These are phyloP conservation scores for Amylostereum chailletii DNA, from an alignment of 1,284 basidiomycete genomes.

Conservation along the genomic window DNA sequence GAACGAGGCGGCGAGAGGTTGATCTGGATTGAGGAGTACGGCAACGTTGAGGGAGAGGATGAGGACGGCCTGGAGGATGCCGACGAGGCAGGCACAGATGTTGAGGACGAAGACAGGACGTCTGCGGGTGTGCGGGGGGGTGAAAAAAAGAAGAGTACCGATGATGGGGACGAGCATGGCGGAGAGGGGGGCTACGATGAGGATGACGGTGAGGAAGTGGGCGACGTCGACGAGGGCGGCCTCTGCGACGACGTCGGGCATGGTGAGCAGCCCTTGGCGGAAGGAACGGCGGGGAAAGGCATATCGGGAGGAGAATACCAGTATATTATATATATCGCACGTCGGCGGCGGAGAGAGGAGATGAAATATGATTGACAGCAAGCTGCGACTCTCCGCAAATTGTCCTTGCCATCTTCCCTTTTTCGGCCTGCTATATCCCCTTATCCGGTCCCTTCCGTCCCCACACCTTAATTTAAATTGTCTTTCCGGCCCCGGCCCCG, in stretches of 20 bases:
- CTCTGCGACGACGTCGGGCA: background rate
- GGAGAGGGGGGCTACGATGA: constrained; percentile 20
- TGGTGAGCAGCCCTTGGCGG: background rate
- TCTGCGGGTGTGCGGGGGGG: constrained; percentile 16
- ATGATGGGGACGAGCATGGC: constrained; percentile 23
- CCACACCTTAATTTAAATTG: no score
- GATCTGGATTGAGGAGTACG: constrained; percentile 14
- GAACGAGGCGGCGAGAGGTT: constrained; percentile 9
- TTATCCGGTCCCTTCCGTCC: no score
- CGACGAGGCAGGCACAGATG: constrained; percentile 18
- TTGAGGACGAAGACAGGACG: constrained; percentile 25
- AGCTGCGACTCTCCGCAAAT: no score
- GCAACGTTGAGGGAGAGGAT: constrained; percentile 12
- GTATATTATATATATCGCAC: no score
- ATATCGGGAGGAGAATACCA: no score
- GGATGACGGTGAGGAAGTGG: constrained; percentile 20
- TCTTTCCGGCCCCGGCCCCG: no score
- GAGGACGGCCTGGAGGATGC: constrained; percentile 19
- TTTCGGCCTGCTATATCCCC: no score
- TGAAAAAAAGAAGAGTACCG: constrained; percentile 13
- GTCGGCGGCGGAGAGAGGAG: no score
- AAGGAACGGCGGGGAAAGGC: background rate
- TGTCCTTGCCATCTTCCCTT: no score
- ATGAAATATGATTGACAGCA: no score
- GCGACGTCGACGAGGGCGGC: constrained; percentile 13